Evolutionary conservation across 2,329 filamentous ascomycete genomes (phyloP).

Genomic region (Paecilomyces niveus): DNA sequence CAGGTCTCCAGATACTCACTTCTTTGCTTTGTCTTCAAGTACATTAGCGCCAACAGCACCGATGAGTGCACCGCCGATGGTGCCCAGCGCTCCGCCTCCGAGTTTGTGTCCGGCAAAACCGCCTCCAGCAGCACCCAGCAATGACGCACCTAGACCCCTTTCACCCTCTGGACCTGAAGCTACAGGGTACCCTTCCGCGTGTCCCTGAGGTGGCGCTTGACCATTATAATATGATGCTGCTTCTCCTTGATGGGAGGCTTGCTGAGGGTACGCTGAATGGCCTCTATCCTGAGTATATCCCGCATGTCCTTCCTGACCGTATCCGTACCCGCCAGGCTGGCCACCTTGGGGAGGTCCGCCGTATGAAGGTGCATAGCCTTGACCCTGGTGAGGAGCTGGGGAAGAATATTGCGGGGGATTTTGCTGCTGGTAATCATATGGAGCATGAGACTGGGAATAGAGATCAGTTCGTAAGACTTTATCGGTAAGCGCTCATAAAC

Average conservation of each 20-base stretch:
- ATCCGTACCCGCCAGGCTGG: constrained; percentile 6
- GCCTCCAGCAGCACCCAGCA: constrained; percentile 31
- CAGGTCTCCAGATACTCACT: constrained; percentile 12
- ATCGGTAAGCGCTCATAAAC: background rate
- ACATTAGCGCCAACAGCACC: constrained; percentile 26
- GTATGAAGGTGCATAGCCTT: constrained; percentile 9
- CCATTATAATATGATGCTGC: constrained; percentile 25
- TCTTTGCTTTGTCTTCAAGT: constrained; percentile 15
- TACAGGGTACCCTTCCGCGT: constrained; percentile 1
- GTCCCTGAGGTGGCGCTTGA: constrained; percentile 7
- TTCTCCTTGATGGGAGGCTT: constrained; percentile 18
- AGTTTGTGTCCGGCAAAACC: constrained; percentile 28
- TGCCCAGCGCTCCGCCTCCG: constrained; percentile 25
- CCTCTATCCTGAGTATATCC: constrained; percentile 17
- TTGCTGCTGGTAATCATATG: background rate
- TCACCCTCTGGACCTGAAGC: constrained; percentile 20
- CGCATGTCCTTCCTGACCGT: constrained; percentile 15
- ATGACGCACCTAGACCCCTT: constrained; percentile 27
- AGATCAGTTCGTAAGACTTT: background rate
- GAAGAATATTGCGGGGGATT: constrained; percentile 10
- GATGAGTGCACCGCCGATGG: constrained; percentile 24
- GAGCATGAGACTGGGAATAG: background rate
- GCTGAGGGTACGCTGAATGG: constrained; percentile 21
- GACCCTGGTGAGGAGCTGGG: constrained; percentile 11
- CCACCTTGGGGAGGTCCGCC: constrained; percentile 4